A percentile compares a stretch with the other conserved stretches of the same genome.
phyloP scores from a whole-genome alignment of 2,329 filamentous ascomycete genomes.

The Fusarium clavum region DNA sequence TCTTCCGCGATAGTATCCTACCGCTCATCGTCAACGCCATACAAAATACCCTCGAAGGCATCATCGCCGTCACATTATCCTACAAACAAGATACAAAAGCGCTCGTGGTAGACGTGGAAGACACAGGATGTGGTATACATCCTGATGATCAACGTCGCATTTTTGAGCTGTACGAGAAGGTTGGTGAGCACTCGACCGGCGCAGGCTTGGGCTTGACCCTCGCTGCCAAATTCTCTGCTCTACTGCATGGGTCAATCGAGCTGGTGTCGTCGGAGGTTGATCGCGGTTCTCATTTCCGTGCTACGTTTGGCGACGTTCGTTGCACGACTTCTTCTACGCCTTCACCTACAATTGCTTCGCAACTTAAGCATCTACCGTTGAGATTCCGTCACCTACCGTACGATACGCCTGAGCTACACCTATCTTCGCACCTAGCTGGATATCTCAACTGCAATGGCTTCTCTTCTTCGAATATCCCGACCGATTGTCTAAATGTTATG shows the following conservation, averaged over 20 bases:
- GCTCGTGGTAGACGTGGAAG: constrained; percentile 55
- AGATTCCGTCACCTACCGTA: constrained; percentile 11
- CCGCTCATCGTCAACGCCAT: constrained; percentile 57
- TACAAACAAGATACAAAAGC: constrained; percentile 46
- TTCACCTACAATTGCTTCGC: background rate
- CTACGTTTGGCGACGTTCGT: constrained; percentile 31
- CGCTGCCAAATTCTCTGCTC: constrained; percentile 54
- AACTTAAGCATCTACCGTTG: background rate
- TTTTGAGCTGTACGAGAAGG: constrained; percentile 58
- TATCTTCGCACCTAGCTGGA: constrained; percentile 13
- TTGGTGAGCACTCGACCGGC: constrained; percentile 51
- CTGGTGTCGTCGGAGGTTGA: constrained; percentile 52
- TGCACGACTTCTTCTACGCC: background rate
- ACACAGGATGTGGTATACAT: constrained; percentile 57
- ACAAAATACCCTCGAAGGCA: constrained; percentile 54
- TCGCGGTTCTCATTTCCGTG: constrained; percentile 55
- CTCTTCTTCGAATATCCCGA: background rate
- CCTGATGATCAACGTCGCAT: constrained; percentile 52
- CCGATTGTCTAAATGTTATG: constrained; percentile 26
- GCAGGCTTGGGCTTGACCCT: constrained; percentile 58
- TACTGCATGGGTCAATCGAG: constrained; percentile 53
- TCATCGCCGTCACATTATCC: constrained; percentile 51
- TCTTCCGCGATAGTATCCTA: constrained; percentile 57
- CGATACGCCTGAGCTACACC: background rate
- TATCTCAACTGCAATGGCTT: constrained; percentile 18